These are phyloP conservation scores for Entamoeba moshkovskii DNA, from an alignment of 208 protist species.

Conservation along the genomic window DNA sequence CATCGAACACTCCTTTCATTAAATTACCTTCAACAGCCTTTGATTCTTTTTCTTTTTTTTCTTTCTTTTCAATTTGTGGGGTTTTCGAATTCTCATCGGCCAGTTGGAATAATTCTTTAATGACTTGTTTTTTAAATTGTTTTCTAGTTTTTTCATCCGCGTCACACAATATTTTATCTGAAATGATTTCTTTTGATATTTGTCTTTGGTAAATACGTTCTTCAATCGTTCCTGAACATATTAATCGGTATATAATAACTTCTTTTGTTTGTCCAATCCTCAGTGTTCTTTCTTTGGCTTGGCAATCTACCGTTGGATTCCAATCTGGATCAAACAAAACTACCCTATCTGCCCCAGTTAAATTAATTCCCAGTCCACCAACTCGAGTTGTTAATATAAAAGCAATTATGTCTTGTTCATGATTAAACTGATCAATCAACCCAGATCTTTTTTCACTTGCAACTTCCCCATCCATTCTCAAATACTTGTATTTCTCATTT, in stretches of 20 bases:
- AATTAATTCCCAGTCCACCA: slow-evolving; percentile 81
- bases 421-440: slow-evolving; percentile 83
- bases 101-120: neutral
- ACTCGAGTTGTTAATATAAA: slow-evolving; percentile 87
- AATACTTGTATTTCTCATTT: slow-evolving; percentile 51
- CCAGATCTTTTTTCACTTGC: slow-evolving; percentile 49
- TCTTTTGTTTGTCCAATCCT: slow-evolving; percentile 79
- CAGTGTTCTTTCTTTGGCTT: slow-evolving; percentile 71
- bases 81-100: neutral
- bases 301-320: slow-evolving; percentile 48
- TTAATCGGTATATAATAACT: slow-evolving; percentile 83
- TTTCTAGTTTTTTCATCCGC: neutral
- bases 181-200: slow-evolving; percentile 4
- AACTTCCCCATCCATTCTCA: slow-evolving; percentile 81
- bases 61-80: neutral
- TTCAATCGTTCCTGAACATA: slow-evolving; percentile 88
- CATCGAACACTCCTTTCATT: neutral
- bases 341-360: slow-evolving; percentile 85
- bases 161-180: neutral
- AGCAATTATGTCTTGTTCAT: slow-evolving; percentile 61
- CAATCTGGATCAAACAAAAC: slow-evolving; percentile 90
- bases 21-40: neutral
- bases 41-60: neutral
- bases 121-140: neutral
- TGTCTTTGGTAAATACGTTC: slow-evolving; percentile 80